Evolutionary conservation across 495 filamentous ascomycete species (phyloP).

Genomic region (Penicillium dipodomyicola): DNA sequence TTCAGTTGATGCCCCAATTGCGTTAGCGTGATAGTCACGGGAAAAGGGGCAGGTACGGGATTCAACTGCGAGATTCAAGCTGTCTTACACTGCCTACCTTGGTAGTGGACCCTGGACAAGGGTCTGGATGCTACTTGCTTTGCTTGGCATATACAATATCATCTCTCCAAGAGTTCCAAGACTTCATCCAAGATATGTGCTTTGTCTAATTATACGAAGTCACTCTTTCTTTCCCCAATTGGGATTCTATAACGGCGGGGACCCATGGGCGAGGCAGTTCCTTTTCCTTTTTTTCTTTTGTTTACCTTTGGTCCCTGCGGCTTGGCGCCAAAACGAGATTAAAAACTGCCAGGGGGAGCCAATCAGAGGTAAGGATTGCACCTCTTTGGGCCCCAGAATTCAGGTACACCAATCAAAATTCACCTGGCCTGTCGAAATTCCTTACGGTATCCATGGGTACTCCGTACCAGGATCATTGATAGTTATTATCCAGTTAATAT

Average conservation of each 20-base stretch:
- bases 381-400: constrained; percentile 4
- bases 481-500: not conserved
- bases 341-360: constrained; percentile 16
- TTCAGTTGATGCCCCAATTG: constrained; percentile 11
- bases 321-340: constrained; percentile 19
- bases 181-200: too few relatives aligned
- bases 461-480: too few relatives aligned
- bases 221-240: not conserved
- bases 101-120: constrained; percentile 4
- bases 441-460: constrained; percentile 29
- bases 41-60: constrained; percentile 12
- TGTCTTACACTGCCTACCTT: constrained; percentile 12
- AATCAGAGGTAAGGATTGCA: constrained; percentile 1
- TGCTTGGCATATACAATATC: constrained; percentile 2
- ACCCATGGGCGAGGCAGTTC: not conserved
- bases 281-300: constrained; percentile 1
- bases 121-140: constrained; percentile 1
- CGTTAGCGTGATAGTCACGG: constrained; percentile 18
- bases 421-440: constrained; percentile 14
- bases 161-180: not conserved
- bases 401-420: constrained; percentile 33
- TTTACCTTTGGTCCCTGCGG: constrained; percentile 8
- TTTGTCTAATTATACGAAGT: too few relatives aligned
- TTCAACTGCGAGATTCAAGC: not conserved
- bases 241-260: not conserved